Evolutionary conservation across 2,329 filamentous ascomycete genomes (phyloP).

Genomic region (Kalaharituber pfeilii): DNA sequence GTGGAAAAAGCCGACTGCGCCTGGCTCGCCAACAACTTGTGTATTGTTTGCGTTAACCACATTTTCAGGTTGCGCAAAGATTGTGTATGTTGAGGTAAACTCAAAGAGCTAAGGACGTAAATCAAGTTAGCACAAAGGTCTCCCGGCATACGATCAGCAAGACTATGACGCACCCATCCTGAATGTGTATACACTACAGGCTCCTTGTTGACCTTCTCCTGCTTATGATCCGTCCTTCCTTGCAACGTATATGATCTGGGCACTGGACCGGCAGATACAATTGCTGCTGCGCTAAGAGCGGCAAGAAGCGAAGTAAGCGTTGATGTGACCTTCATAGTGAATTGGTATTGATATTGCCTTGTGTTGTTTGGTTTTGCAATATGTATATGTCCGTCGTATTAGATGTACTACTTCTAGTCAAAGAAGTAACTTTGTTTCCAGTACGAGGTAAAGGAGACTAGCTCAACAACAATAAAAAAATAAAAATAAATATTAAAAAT

Average conservation of each 20-base stretch:
- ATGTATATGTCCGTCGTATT: too few relatives aligned
- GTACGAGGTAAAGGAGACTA: not conserved
- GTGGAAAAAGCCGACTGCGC: conserved; percentile 34
- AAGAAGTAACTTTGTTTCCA: not conserved
- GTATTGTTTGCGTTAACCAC: conserved; percentile 32
- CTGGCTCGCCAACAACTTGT: conserved; percentile 29
- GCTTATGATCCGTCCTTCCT: not conserved
- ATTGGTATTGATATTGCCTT: too few relatives aligned
- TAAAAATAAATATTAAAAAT: too few relatives aligned
- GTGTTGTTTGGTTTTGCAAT: too few relatives aligned
- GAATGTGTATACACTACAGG: not conserved
- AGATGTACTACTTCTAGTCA: not conserved
- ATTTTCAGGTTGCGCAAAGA: conserved; percentile 34
- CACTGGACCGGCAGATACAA: not conserved
- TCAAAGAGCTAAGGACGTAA: conserved; percentile 2
- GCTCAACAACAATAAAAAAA: not conserved
- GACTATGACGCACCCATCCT: not conserved
- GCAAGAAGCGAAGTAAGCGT: not conserved
- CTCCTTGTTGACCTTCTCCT: not conserved
- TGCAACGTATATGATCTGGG: not conserved
- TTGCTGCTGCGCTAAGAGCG: not conserved
- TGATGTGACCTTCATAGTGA: not conserved
- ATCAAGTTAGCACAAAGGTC: not conserved
- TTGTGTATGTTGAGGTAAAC: conserved; percentile 35
- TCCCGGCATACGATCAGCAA: not conserved